phyloP scores from a whole-genome alignment of 2,329 filamentous ascomycete genomes.

The Lojkania enalia region DNA sequence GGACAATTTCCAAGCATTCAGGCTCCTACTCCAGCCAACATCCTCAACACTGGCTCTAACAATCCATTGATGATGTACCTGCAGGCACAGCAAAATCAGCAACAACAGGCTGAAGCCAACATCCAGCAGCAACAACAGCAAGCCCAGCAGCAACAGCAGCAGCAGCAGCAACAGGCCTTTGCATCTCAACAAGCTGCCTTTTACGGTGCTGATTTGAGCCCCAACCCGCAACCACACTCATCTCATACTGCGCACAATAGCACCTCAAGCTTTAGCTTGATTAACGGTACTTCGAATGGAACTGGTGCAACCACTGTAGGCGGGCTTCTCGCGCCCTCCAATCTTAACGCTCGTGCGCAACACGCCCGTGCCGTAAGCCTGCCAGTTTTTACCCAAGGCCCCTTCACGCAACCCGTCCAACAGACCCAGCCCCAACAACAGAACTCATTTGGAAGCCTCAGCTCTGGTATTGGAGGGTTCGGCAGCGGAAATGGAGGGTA shows the following conservation, averaged over 20 bases:
- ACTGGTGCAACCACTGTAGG: conserved; percentile 70
- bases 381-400: conserved; percentile 69
- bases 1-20: conserved; percentile 63
- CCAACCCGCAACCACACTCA: conserved; percentile 64
- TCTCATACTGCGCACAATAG: conserved; percentile 61
- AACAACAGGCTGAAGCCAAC: conserved; percentile 47
- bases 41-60: conserved; percentile 77
- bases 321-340: conserved; percentile 74
- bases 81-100: conserved; percentile 63
- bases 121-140: conserved; percentile 37
- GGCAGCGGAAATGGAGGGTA: conserved; percentile 58
- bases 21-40: conserved; percentile 67
- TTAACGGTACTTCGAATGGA: conserved; percentile 46
- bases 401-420: conserved; percentile 51
- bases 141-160: conserved; percentile 45
- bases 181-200: conserved; percentile 78
- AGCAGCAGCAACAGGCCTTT: conserved; percentile 66
- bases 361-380: conserved; percentile 87
- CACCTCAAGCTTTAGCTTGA: conserved; percentile 54
- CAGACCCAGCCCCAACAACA: conserved; percentile 44
- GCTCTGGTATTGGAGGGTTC: conserved; percentile 61
- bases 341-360: conserved; percentile 59
- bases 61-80: conserved; percentile 95
- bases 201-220: conserved; percentile 69
- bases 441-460: conserved; percentile 61